These are phyloP conservation scores for Brassica nigra DNA, from an alignment of 345 rosid species.

Conservation along the genomic window DNA sequence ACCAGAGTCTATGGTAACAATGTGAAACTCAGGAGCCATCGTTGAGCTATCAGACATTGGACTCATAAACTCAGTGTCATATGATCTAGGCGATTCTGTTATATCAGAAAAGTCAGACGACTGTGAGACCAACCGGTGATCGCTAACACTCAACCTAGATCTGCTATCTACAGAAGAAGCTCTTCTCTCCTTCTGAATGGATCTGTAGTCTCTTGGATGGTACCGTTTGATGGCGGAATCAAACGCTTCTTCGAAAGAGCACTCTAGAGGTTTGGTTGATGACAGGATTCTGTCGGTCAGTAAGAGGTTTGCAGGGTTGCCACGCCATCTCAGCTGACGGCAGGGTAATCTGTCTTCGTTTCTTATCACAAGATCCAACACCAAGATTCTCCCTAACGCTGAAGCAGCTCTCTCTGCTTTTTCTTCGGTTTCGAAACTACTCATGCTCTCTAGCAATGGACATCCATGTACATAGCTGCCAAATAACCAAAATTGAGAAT, in stretches of 20 bases:
- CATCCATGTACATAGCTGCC: constrained; percentile 97
- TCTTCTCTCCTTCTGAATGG: constrained; percentile 86
- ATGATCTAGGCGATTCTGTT: constrained; percentile 62
- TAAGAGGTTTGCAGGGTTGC: constrained; percentile 90
- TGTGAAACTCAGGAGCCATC: constrained; percentile 51
- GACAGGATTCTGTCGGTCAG: constrained; percentile 67
- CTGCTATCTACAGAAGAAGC: constrained; percentile 78
- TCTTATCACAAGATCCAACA: constrained; percentile 92
- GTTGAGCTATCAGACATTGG: constrained; percentile 53
- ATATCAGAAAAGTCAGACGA: constrained; percentile 71
- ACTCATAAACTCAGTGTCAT: constrained; percentile 52
- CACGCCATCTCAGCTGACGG: constrained; percentile 95
- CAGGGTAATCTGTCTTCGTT: constrained; percentile 97
- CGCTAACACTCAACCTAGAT: constrained; percentile 49
- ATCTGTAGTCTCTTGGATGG: constrained; percentile 73
- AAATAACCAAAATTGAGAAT: constrained; percentile 8
- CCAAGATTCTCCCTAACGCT: constrained; percentile 82
- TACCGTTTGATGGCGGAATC: constrained; percentile 76
- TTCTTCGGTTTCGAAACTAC: constrained; percentile 68
- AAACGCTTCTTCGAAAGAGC: constrained; percentile 64
- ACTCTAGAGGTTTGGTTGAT: constrained; percentile 42
- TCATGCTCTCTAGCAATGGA: constrained; percentile 80
- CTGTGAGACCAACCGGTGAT: constrained; percentile 52
- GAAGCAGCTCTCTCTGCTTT: constrained; percentile 80
- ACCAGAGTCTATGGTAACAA: constrained; percentile 90